Conservation (phyloP, 2,329 filamentous ascomycete species). For the Alternaria sp. region DNA sequence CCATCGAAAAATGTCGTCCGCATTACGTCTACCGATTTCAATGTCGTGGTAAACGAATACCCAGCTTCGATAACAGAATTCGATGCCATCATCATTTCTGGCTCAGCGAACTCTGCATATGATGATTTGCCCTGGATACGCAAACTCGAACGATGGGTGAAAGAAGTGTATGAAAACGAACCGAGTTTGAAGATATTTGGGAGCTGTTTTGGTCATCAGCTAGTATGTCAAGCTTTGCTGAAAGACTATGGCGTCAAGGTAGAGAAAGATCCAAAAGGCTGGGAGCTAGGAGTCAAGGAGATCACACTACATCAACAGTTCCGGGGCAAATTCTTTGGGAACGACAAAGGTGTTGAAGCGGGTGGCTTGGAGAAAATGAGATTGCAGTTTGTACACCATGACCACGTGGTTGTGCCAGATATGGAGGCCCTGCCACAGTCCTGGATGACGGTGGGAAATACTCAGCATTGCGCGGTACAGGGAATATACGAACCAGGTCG, state of each 20-base stretch:
- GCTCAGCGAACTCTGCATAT: conserved; percentile 47
- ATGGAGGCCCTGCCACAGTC: conserved; percentile 21
- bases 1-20: background rate
- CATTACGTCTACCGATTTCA: conserved; percentile 46
- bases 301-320: conserved; percentile 30
- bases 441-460: conserved; percentile 35
- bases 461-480: conserved; percentile 50
- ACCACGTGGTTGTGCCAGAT: conserved; percentile 37
- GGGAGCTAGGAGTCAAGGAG: conserved; percentile 38
- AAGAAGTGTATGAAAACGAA: conserved; percentile 39
- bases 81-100: conserved; percentile 53
- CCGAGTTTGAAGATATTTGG: conserved; percentile 52
- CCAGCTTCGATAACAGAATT: conserved; percentile 40
- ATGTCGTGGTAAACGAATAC: conserved; percentile 49
- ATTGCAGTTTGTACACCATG: conserved; percentile 53
- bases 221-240: conserved; percentile 52
- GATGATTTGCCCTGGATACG: conserved; percentile 40
- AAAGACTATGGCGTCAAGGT: conserved; percentile 36
- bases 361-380: conserved; percentile 24
- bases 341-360: background rate
- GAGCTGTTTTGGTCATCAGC: conserved; percentile 56
- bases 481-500: conserved; percentile 51
- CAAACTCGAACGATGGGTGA: conserved; percentile 40
- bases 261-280: conserved; percentile 37
- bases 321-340: background rate